phyloP scores from a whole-genome alignment of 148 eudicot genomes.

The Silene latifolia region DNA sequence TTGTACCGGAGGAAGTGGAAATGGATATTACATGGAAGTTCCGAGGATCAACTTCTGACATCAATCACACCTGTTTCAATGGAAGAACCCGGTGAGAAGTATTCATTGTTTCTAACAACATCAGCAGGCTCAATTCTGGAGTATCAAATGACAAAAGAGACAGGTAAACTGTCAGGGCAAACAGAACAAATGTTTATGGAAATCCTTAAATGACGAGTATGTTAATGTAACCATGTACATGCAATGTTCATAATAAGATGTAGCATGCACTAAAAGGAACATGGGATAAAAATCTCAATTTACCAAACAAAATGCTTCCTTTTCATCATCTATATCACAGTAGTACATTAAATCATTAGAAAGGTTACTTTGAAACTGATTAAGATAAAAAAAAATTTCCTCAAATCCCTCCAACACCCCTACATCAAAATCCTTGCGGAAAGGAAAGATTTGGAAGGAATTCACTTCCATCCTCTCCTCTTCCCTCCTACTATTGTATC shows the following conservation, averaged over 20 bases:
- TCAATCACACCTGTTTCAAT: slow-evolving; percentile 49
- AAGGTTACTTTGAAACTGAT: too few species aligned
- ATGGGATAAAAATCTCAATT: neutral
- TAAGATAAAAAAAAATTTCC: too few species aligned
- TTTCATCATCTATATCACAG: too few species aligned
- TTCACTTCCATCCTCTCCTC: neutral
- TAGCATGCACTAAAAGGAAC: neutral
- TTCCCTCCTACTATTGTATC: neutral
- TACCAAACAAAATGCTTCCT: too few species aligned
- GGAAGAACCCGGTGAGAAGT: slow-evolving; percentile 44
- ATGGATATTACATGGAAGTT: slow-evolving; percentile 61
- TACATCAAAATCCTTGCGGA: too few species aligned
- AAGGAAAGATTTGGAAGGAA: neutral
- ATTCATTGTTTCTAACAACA: slow-evolving; percentile 57
- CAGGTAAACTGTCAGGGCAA: slow-evolving; percentile 40
- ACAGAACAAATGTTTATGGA: neutral
- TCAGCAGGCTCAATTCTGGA: slow-evolving; percentile 60
- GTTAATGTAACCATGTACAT: neutral
- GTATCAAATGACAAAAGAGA: slow-evolving; percentile 41
- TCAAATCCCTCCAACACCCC: too few species aligned
- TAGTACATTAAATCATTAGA: too few species aligned
- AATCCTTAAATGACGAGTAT: neutral
- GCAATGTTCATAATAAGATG: neutral
- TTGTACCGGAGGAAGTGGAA: slow-evolving; percentile 77
- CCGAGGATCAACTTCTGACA: slow-evolving; percentile 47